Conservation (phyloP, 495 filamentous ascomycete genomes). For the Stereocaulon alpinum region DNA sequence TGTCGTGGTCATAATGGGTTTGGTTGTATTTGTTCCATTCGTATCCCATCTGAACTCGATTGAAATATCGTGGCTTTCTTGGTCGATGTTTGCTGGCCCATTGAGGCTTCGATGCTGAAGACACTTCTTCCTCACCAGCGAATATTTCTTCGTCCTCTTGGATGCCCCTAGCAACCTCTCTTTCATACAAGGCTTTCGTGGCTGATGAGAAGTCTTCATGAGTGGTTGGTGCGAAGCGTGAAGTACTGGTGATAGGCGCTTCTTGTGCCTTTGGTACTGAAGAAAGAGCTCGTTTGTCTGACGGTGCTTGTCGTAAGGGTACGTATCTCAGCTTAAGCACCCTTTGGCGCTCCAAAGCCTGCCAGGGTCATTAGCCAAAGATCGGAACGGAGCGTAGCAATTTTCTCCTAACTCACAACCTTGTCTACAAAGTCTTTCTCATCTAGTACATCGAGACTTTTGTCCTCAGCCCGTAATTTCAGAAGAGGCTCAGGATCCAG, state of each 20-base stretch:
- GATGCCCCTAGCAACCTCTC: constrained; percentile 85
- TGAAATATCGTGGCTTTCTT: constrained; percentile 93
- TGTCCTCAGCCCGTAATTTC: constrained; percentile 59
- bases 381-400: constrained; percentile 12
- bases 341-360: constrained; percentile 52
- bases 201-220: constrained; percentile 88
- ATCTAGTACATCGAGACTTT: constrained; percentile 49
- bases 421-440: constrained; percentile 52
- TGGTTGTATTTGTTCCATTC: constrained; percentile 99
- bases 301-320: constrained; percentile 44
- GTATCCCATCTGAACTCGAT: constrained; percentile 96
- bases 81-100: constrained; percentile 91
- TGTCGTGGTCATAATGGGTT: constrained; percentile 98
- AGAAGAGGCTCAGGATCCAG: constrained; percentile 65
- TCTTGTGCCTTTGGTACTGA: constrained; percentile 27
- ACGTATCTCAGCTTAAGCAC: constrained; percentile 61
- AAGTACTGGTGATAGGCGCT: constrained; percentile 38
- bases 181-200: constrained; percentile 82
- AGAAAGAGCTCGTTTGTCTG: constrained; percentile 38
- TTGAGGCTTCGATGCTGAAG: constrained; percentile 50
- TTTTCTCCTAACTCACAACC: constrained; percentile 33
- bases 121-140: constrained; percentile 75
- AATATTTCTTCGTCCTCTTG: constrained; percentile 96
- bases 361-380: constrained; percentile 8
- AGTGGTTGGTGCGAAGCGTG: constrained; percentile 62